Conservation (phyloP, 768 basidiomycete species). For the Lentinula detonsa region DNA sequence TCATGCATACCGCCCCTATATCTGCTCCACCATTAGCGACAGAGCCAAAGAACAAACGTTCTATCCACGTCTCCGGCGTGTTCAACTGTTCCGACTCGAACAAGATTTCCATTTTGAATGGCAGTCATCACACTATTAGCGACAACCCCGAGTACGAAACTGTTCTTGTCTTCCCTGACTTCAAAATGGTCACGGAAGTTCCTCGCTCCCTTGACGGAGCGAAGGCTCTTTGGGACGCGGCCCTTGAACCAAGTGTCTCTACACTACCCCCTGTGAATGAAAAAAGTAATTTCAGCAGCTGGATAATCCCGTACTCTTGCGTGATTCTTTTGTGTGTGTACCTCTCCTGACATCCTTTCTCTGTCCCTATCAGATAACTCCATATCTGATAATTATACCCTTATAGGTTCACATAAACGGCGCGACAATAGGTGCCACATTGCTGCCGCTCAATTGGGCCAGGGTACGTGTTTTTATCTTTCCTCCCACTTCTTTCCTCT, state of each 20-base stretch:
- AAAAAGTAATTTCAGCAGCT: constrained; percentile 53
- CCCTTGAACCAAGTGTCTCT: constrained; percentile 54
- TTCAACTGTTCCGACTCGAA: constrained; percentile 51
- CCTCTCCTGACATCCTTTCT: constrained; percentile 4
- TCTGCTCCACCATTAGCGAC: constrained; percentile 20
- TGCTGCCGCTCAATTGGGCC: constrained; percentile 77
- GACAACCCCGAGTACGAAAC: constrained; percentile 61
- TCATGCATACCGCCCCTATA: constrained; percentile 22
- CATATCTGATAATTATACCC: constrained; percentile 13
- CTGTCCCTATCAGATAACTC: constrained; percentile 4
- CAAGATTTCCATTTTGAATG: constrained; percentile 72
- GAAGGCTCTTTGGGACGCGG: constrained; percentile 56
- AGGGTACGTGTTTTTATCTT: constrained; percentile 37
- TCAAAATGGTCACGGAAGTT: constrained; percentile 74
- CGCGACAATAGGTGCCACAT: constrained; percentile 91
- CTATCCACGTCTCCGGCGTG: constrained; percentile 40
- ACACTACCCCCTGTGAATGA: constrained; percentile 38
- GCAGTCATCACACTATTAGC: constrained; percentile 72
- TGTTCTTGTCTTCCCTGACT: constrained; percentile 90
- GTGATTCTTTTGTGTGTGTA: constrained; percentile 83
- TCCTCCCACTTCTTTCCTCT: background rate
- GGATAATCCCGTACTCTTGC: constrained; percentile 84
- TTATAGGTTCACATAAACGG: constrained; percentile 84
- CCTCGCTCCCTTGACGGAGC: constrained; percentile 61
- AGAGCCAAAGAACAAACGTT: constrained; percentile 8